Conservation (phyloP, 2,329 filamentous ascomycete species). For the Pseudogymnoascus sp. region DNA sequence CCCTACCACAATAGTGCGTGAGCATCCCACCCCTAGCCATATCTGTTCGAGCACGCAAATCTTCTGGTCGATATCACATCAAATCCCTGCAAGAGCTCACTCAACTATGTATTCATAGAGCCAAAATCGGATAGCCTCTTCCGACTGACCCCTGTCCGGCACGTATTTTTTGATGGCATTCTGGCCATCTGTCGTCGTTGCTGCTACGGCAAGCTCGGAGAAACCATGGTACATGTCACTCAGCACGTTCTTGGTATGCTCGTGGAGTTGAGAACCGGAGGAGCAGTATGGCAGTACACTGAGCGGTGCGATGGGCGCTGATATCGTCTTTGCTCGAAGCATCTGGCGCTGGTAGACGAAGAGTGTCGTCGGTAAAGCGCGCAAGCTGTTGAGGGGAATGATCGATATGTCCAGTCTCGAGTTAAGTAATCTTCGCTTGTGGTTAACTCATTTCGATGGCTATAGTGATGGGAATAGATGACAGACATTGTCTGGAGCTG, state of each 20-base stretch:
- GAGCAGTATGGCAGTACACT: conserved; percentile 25
- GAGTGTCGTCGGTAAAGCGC: conserved; percentile 20
- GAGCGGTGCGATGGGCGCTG: conserved; percentile 13
- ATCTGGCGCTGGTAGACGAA: conserved; percentile 24
- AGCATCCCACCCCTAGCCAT: not conserved
- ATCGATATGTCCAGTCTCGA: conserved; percentile 24
- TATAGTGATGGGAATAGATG: not conserved
- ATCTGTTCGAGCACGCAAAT: not conserved
- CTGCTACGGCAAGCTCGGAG: conserved; percentile 20
- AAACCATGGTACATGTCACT: conserved; percentile 25
- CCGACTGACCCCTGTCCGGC: conserved; percentile 15
- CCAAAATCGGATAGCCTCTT: conserved; percentile 28
- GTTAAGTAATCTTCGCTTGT: conserved; percentile 19
- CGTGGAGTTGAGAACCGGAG: conserved; percentile 21
- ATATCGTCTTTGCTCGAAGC: conserved; percentile 6
- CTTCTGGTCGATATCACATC: conserved; percentile 8
- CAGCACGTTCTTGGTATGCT: conserved; percentile 27
- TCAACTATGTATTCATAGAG: conserved; percentile 22
- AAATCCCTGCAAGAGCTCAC: conserved; percentile 5
- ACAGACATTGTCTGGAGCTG: conserved; percentile 25
- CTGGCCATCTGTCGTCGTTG: conserved; percentile 21
- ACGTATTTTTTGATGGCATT: conserved; percentile 20
- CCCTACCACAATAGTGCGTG: not conserved
- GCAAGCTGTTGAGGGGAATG: conserved; percentile 21
- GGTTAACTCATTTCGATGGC: conserved; percentile 10